Evolutionary conservation across 352 stramenopile species (phyloP).

Genomic region (Phytopythium vexans): DNA sequence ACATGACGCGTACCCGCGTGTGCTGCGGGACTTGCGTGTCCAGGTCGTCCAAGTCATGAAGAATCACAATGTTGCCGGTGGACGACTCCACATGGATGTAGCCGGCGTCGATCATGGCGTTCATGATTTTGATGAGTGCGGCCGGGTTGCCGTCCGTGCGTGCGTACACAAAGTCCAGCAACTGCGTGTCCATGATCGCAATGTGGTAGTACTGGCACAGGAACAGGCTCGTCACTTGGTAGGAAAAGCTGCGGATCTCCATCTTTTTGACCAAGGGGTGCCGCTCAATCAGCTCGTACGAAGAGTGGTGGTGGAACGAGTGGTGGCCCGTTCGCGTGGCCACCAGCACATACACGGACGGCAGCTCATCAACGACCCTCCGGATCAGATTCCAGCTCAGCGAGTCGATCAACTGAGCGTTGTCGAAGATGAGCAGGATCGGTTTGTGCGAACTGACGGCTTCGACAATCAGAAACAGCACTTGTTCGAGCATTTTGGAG

Average conservation of each 20-base stretch:
- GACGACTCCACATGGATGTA: conserved; percentile 52
- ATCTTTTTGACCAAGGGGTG: conserved; percentile 35
- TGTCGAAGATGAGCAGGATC: conserved; percentile 69
- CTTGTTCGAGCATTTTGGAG: conserved; percentile 41
- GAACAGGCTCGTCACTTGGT: conserved; percentile 70
- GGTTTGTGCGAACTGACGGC: conserved; percentile 47
- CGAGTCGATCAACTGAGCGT: conserved; percentile 75
- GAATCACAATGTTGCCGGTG: conserved; percentile 51
- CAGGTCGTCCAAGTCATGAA: conserved; percentile 71
- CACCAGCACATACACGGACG: conserved; percentile 55
- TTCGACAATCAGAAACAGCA: conserved; percentile 58
- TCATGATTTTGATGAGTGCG: conserved; percentile 64
- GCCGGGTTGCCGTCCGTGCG: conserved; percentile 65
- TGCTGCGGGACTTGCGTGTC: conserved; percentile 74
- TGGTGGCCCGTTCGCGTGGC: conserved; percentile 39
- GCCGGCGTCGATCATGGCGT: conserved; percentile 64
- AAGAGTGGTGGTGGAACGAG: conserved; percentile 12
- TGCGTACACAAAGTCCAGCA: conserved; percentile 70
- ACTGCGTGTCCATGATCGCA: conserved; percentile 76
- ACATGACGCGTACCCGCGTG: conserved; percentile 69
- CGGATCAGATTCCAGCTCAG: conserved; percentile 58
- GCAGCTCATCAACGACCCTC: conserved; percentile 50
- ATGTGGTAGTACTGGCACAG: conserved; percentile 78
- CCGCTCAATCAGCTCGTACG: conserved; percentile 35
- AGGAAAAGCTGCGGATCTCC: conserved; percentile 55